These are phyloP conservation scores for Rutstroemia sp. DNA, from an alignment of 2,329 filamentous ascomycete genomes.

Conservation along the genomic window DNA sequence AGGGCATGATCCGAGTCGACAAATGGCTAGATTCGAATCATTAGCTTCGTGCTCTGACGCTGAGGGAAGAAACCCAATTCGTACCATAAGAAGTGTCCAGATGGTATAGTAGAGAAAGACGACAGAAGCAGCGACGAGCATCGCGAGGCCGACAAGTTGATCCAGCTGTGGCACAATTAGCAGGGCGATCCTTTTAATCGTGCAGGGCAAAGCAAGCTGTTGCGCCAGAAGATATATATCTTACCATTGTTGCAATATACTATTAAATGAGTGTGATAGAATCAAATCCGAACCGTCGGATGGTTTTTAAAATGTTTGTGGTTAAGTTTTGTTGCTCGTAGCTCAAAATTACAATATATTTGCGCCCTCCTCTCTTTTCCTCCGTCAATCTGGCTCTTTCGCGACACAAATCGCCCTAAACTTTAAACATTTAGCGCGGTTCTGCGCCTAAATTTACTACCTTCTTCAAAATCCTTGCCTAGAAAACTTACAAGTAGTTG, in stretches of 20 bases:
- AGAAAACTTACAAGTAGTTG: neutral
- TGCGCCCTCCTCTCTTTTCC: neutral
- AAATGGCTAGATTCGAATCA: conserved; percentile 63
- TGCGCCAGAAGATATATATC: neutral
- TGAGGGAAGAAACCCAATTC: conserved; percentile 14
- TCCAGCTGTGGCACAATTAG: conserved; percentile 59
- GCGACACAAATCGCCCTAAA: conserved; percentile 1
- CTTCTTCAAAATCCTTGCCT: neutral
- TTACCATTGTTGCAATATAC: conserved; percentile 29
- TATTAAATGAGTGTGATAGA: conserved; percentile 24
- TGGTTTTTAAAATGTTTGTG: neutral
- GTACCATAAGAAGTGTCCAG: conserved; percentile 96
- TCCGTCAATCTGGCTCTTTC: conserved; percentile 8
- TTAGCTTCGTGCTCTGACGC: neutral
- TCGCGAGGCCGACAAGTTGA: conserved; percentile 70
- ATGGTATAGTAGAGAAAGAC: conserved; percentile 90
- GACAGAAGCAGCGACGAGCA: conserved; percentile 65
- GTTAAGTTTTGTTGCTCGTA: neutral
- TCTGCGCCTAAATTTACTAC: conserved; percentile 2
- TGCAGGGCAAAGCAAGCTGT: neutral
- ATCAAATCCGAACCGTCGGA: conserved; percentile 9
- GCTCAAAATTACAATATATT: neutral
- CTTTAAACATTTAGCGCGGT: conserved; percentile 12
- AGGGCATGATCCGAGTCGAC: conserved; percentile 91
- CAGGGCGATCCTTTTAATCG: neutral